Percentiles rank a stretch among this genome's conserved stretches.
Conservation (phyloP, 2,329 filamentous ascomycete species). For the Talaromyces sp. region DNA sequence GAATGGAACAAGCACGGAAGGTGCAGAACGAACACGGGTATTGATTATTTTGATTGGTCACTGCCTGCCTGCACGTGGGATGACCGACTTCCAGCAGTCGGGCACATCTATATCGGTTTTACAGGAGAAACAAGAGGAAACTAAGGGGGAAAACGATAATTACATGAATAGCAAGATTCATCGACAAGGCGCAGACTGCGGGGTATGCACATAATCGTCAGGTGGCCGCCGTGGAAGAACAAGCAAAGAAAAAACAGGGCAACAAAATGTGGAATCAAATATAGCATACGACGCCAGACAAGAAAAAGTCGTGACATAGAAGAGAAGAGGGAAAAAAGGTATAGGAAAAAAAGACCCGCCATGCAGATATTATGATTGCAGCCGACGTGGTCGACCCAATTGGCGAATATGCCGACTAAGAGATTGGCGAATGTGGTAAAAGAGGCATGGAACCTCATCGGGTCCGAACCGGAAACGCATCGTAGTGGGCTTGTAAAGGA, state of each 20-base stretch:
- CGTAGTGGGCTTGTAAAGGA: not conserved
- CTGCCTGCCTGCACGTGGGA: not conserved
- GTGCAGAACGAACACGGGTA: not conserved
- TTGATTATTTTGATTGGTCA: not conserved
- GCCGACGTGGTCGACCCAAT: not conserved
- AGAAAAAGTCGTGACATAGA: not conserved
- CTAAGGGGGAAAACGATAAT: not conserved
- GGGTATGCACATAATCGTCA: slow-evolving; percentile 1
- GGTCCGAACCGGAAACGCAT: not conserved
- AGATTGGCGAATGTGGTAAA: not conserved
- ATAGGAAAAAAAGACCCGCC: not conserved
- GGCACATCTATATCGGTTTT: not conserved
- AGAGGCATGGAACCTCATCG: not conserved
- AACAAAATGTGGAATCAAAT: not conserved
- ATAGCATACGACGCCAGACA: not conserved
- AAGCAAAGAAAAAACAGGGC: not conserved
- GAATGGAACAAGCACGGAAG: not conserved
- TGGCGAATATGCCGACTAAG: not conserved
- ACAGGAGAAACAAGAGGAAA: not conserved
- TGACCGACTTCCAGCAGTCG: not conserved
- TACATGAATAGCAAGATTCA: not conserved
- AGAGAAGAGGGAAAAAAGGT: not conserved
- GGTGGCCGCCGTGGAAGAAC: not conserved
- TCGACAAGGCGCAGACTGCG: not conserved
- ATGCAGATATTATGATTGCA: slow-evolving; percentile 5